phyloP scores from a whole-genome alignment of 495 filamentous ascomycete species.

The Aspergillus heteromorphus region DNA sequence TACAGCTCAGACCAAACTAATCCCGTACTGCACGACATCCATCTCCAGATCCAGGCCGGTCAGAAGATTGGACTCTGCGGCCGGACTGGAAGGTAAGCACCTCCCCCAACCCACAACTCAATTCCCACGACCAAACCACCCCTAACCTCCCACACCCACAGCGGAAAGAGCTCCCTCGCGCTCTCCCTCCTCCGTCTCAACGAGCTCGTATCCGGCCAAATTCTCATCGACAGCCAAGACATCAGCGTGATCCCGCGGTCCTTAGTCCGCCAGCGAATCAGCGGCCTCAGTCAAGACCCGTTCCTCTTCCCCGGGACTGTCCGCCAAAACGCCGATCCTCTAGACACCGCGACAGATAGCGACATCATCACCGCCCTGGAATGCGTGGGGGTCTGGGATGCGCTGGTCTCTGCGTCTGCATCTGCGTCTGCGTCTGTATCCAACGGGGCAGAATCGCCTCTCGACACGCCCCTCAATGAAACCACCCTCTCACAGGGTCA shows the following conservation, averaged over 20 bases:
- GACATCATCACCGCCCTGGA: slow-evolving; percentile 39
- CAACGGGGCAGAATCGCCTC: slow-evolving; percentile 34
- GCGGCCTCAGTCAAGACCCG: slow-evolving; percentile 55
- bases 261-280: slow-evolving; percentile 45
- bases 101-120: no score
- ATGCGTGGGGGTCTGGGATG: slow-evolving; percentile 25
- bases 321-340: slow-evolving; percentile 51
- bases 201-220: slow-evolving; percentile 40
- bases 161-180: slow-evolving; percentile 58
- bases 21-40: slow-evolving; percentile 36
- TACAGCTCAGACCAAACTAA: slow-evolving; percentile 61
- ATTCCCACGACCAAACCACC: no score
- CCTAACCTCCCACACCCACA: no score
- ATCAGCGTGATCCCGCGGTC: slow-evolving; percentile 43
- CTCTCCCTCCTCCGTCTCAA: slow-evolving; percentile 53
- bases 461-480: slow-evolving; percentile 35
- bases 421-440: no score
- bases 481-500: slow-evolving; percentile 50
- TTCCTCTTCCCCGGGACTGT: slow-evolving; percentile 53
- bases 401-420: neutral
- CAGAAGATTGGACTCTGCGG: slow-evolving; percentile 48
- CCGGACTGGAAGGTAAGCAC: slow-evolving; percentile 25
- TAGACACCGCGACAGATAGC: slow-evolving; percentile 18
- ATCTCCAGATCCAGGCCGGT: slow-evolving; percentile 40
- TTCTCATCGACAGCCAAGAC: slow-evolving; percentile 51